These are phyloP conservation scores for Fusarium temperatum DNA, from an alignment of 2,329 filamentous ascomycete genomes.

Conservation along the genomic window DNA sequence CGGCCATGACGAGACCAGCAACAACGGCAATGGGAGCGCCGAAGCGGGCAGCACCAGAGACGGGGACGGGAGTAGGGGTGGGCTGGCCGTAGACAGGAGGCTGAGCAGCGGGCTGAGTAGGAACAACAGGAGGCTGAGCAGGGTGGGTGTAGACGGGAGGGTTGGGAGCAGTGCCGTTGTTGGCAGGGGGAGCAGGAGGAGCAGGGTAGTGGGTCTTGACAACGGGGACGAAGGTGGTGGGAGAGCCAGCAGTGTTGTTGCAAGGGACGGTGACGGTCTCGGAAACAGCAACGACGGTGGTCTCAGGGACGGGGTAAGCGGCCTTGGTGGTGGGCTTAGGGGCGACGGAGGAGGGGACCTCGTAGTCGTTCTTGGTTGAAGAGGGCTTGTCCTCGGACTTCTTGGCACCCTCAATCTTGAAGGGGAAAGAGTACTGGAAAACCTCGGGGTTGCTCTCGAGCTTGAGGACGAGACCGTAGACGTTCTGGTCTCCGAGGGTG, in stretches of 20 bases:
- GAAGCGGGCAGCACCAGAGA: slow-evolving; percentile 44
- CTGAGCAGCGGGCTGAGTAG: slow-evolving; percentile 22
- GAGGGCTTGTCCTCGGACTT: slow-evolving; percentile 18
- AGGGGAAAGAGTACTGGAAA: slow-evolving; percentile 72
- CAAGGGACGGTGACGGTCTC: slow-evolving; percentile 36
- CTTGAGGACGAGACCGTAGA: slow-evolving; percentile 67
- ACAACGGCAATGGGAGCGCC: slow-evolving; percentile 52
- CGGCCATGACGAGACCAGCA: slow-evolving; percentile 53
- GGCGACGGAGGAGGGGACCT: slow-evolving; percentile 41
- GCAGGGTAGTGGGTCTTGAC: slow-evolving; percentile 33
- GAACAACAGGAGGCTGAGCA: slow-evolving; percentile 39
- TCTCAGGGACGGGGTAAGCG: slow-evolving; percentile 28
- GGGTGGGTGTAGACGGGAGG: slow-evolving; percentile 33
- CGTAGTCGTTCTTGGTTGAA: slow-evolving; percentile 15
- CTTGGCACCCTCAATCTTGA: slow-evolving; percentile 56
- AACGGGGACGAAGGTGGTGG: slow-evolving; percentile 34
- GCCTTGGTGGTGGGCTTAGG: slow-evolving; percentile 27
- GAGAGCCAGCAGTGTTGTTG: slow-evolving; percentile 39
- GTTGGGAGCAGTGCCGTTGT: slow-evolving; percentile 19
- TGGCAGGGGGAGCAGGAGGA: slow-evolving; percentile 29
- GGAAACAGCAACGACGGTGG: slow-evolving; percentile 36
- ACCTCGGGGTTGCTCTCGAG: slow-evolving; percentile 56
- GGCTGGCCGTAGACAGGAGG: slow-evolving; percentile 36
- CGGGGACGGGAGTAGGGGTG: slow-evolving; percentile 37
- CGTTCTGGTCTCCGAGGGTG: slow-evolving; percentile 54